These are phyloP conservation scores for Haplosporangium gracile DNA, from an alignment of 192 early-diverging fungal species.

Conservation along the genomic window DNA sequence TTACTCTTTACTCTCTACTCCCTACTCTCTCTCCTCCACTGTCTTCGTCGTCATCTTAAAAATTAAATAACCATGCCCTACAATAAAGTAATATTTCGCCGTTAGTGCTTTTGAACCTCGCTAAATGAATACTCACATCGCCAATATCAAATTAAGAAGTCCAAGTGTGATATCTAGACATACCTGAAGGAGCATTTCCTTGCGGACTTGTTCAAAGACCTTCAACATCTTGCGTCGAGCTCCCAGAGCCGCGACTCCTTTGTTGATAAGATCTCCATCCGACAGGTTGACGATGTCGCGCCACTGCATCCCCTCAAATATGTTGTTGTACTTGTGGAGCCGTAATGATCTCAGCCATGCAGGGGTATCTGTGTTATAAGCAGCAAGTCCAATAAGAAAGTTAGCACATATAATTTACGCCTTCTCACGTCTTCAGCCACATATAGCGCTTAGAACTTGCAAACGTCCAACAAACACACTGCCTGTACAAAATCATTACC, in stretches of 20 bases:
- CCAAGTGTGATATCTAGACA: background rate
- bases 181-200: conserved; percentile 57
- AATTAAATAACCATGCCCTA: conserved; percentile 29
- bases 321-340: conserved; percentile 95
- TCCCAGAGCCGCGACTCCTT: conserved; percentile 93
- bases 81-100: background rate
- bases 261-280: conserved; percentile 84
- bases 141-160: background rate
- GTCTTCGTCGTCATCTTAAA: background rate
- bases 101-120: background rate
- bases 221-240: conserved; percentile 97
- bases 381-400: background rate
- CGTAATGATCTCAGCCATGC: conserved; percentile 93
- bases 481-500: conserved; percentile 57
- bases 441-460: too few species aligned
- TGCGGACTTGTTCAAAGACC: conserved; percentile 88
- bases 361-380: conserved; percentile 79
- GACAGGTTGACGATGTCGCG: conserved; percentile 87
- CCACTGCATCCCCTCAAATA: conserved; percentile 92
- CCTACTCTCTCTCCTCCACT: background rate
- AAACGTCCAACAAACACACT: background rate
- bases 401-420: background rate
- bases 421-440: too few species aligned
- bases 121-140: background rate
- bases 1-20: background rate